Conservation (phyloP, 75 land plant species). For the Pinus taeda region DNA sequence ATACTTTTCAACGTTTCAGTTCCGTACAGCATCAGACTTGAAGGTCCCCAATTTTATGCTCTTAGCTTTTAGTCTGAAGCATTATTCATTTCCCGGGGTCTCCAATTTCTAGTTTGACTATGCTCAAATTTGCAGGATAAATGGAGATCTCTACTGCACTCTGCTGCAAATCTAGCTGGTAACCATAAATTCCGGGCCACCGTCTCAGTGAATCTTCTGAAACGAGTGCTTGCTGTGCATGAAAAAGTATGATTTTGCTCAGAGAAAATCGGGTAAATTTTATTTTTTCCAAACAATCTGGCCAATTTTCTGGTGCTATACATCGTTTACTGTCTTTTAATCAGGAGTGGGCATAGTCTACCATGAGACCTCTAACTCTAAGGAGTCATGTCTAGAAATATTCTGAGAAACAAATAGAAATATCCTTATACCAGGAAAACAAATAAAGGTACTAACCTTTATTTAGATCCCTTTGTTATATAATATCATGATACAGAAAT, state of each 20-base stretch:
- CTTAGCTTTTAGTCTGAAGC: neutral
- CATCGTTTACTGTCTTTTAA: neutral
- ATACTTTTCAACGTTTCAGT: neutral
- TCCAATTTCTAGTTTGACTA: neutral
- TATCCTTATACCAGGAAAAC: too few relatives aligned
- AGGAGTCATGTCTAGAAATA: neutral
- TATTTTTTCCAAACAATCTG: neutral
- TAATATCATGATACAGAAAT: neutral
- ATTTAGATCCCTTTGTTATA: neutral
- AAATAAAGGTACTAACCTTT: neutral
- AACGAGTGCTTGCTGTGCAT: neutral
- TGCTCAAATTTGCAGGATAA: neutral
- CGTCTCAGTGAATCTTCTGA: neutral
- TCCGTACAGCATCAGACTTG: constrained; percentile 6
- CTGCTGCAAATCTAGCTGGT: neutral
- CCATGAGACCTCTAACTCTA: neutral
- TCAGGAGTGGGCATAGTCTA: neutral
- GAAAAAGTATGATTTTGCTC: neutral
- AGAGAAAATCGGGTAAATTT: neutral
- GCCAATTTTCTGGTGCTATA: neutral
- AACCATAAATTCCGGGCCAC: neutral
- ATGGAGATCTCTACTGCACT: constrained; percentile 4
- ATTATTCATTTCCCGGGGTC: neutral
- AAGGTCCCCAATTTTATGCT: neutral
- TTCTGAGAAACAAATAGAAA: neutral